Base-by-base conservation (phyloP, 2,329 filamentous ascomycete species). In the Curvularia sp. region DNA sequence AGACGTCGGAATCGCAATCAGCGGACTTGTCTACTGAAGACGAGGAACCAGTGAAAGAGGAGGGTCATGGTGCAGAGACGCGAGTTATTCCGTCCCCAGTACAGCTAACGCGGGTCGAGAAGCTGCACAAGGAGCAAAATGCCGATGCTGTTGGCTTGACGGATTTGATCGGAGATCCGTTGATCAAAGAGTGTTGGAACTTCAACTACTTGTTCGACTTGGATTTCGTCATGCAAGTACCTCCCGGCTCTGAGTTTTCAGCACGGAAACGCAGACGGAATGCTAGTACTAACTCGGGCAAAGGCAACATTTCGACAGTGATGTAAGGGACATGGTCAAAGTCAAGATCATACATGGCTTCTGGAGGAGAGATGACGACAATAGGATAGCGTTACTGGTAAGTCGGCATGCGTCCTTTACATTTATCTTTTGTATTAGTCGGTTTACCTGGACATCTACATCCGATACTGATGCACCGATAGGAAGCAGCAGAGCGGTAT, bases 121-220 rank as follows among this genome's bases (percentile, higher is more conserved):
- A 90, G 66, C 79, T 93, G 0, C 80, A 86, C 1, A 74, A 80
- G 2, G 71, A 73, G 0, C 79, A 83, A 60, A 95, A 96, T 77
- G 77, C 80, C 23, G 90, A 89, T 72, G 82, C 90, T 0, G 76
- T 94, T 32, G 83, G 81, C 1, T 79, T 95, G 9, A 78, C 79
- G 4, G 89, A 92, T 57, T 82, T 96, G 5, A 81, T 96, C 1
- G 86, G 89, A 0, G 87, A 93, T 71, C 89, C 90, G 0, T 80
- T 92, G 61, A 91, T 95, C 53, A 83, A 84, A 38, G 86, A 90
- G 69, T 86, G 85, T 62, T 91, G 88, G 88, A 82, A 88, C 53
- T 91, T 91, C 74, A 90, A 91, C 68, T 90, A 80, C 53, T 70
- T 90, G 1, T 85, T 89, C 61, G 84, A 90, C 63, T 74, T 89